Evolutionary conservation across 2,329 filamentous ascomycete species (phyloP), one percentile per base, ranked within the genome.

Genomic region (Ambrosiella cleistominuta): DNA sequence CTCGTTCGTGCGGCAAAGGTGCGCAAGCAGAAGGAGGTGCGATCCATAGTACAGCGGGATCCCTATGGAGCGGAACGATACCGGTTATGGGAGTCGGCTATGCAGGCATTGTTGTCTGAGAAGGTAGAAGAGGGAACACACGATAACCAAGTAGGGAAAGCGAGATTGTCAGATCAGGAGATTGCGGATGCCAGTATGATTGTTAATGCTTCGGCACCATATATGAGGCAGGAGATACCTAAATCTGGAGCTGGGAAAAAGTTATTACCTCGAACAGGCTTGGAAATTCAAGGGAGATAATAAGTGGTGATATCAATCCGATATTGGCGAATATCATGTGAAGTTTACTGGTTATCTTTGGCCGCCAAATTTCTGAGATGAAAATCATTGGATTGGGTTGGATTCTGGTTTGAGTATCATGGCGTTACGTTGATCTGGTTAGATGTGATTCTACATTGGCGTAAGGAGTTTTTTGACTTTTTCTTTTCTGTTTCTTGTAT

Each of bases 121-220:
- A 65, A 66, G 57, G 53, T 50, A 12, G 45, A 36, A 12, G 37
- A 13, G 36, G 8, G 40, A 11, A 47, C n/a, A 17, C 11, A 7
- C 8, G 44, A 47, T 13, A 35, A 12, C 11, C 35, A 39, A 12
- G 60, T 42, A 6, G 58, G 51, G 19, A 45, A 42, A 37, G 39
- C n/a, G 9, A 42, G 15, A 13, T 56, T 60, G 12, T 60, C 59
- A 19, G 61, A 60, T n/a, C 60, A 62, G 19, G 78, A 82, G 62
- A 78, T 77, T 63, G 77, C 79, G 1, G 80, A 83, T 60, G 75
- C 80, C 63, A 82, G 79, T 65, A 81, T 82, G 71, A 79, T 83
- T 66, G 80, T 83, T 39, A 81, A 83, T 62, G 61, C 59, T 13
- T 35, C 53, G 12, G 38, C 57, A 19, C 54, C 54, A 13, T 59